Percentiles rank a stretch among this genome's conserved stretches.
These are phyloP conservation scores for Eremochloa ophiuroides DNA, from an alignment of 176 grass and related monocot species.

Conservation along the genomic window DNA sequence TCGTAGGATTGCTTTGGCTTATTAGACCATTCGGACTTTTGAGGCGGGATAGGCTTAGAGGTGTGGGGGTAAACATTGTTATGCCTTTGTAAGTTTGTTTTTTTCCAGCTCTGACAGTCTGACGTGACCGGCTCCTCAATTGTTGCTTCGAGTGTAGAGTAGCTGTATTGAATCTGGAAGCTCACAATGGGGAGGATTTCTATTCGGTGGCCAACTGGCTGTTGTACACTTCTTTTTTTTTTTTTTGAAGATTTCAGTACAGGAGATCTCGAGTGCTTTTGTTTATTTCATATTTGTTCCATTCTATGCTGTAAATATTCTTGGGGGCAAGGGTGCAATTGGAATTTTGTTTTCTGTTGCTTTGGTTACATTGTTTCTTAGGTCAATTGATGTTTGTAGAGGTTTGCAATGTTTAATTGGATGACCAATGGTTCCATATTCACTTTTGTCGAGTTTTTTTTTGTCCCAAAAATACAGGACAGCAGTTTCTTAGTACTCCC, in stretches of 20 bases:
- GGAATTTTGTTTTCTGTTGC: not conserved
- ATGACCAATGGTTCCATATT: not conserved
- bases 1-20: conserved; percentile 36
- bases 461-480: not conserved
- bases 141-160: conserved; percentile 10
- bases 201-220: not conserved
- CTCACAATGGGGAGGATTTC: not conserved
- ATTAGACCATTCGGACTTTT: conserved; percentile 8
- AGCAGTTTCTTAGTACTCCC: not conserved
- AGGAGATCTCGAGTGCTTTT: not conserved
- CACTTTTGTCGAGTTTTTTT: not conserved
- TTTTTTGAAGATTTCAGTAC: not conserved
- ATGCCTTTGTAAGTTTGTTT: not conserved
- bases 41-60: not conserved
- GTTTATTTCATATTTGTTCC: not conserved
- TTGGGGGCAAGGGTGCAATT: not conserved
- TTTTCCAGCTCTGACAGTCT: not conserved
- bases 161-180: not conserved
- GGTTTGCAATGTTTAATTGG: not conserved
- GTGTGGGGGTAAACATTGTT: not conserved
- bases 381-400: not conserved
- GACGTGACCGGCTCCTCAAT: conserved; percentile 12
- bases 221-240: too few species aligned
- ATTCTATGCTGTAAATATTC: not conserved
- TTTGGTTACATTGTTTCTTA: not conserved